phyloP scores from a whole-genome alignment of 345 rosid species.

The Populus euphratica region DNA sequence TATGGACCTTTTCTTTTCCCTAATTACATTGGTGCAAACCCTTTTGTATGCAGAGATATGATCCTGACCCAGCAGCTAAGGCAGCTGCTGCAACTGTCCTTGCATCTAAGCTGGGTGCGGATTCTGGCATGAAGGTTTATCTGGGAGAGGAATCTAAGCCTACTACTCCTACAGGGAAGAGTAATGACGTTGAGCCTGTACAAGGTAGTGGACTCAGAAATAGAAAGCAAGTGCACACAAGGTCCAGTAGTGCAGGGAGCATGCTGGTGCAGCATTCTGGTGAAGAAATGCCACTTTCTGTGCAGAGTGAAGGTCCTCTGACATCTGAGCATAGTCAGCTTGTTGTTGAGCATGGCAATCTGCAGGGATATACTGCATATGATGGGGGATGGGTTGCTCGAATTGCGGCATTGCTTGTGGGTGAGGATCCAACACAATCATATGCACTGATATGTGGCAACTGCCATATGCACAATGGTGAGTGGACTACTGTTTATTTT shows the following conservation, averaged over 20 bases:
- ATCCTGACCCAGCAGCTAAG: slow-evolving; percentile 95
- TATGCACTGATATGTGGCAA: slow-evolving; percentile 92
- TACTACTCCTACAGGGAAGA: slow-evolving; percentile 49
- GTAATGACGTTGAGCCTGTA: slow-evolving; percentile 57
- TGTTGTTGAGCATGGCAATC: slow-evolving; percentile 59
- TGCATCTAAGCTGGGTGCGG: slow-evolving; percentile 93
- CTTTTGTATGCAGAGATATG: slow-evolving; percentile 66
- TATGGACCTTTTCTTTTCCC: neutral
- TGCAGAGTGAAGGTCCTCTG: slow-evolving; percentile 31
- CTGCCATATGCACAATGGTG: slow-evolving; percentile 95
- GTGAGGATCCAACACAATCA: slow-evolving; percentile 90
- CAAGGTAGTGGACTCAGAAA: slow-evolving; percentile 68
- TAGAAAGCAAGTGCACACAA: slow-evolving; percentile 52
- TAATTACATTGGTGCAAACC: neutral
- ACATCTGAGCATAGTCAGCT: slow-evolving; percentile 48
- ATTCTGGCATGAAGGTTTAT: slow-evolving; percentile 77
- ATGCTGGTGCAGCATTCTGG: slow-evolving; percentile 36
- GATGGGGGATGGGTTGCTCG: slow-evolving; percentile 91
- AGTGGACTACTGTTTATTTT: slow-evolving; percentile 11
- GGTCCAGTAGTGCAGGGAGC: slow-evolving; percentile 52
- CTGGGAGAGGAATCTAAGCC: slow-evolving; percentile 60
- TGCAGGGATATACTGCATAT: slow-evolving; percentile 45
- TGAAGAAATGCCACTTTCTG: slow-evolving; percentile 41
- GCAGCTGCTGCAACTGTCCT: slow-evolving; percentile 96
- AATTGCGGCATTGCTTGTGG: slow-evolving; percentile 89